phyloP scores from a whole-genome alignment of 768 basidiomycete genomes.

The Leccinum sublutescens region DNA sequence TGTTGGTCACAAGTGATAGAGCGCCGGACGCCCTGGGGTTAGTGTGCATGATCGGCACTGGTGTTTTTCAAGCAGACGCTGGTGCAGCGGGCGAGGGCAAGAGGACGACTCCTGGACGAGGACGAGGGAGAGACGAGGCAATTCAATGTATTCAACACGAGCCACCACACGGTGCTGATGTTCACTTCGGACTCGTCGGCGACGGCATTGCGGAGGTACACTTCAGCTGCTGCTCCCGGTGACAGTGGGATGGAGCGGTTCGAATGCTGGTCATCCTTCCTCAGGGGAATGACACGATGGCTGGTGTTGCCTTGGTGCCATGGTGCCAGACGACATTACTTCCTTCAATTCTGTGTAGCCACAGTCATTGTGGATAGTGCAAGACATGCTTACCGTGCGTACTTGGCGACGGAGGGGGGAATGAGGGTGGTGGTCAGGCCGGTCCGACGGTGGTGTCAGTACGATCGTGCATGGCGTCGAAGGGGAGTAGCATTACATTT shows the following conservation, averaged over 20 bases:
- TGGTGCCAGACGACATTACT: not conserved
- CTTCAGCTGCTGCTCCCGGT: not conserved
- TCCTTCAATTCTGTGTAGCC: no score
- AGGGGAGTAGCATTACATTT: no score
- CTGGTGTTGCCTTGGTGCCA: no score
- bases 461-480: no score
- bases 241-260: not conserved
- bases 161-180: not conserved
- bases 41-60: not conserved
- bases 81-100: not conserved
- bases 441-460: not conserved
- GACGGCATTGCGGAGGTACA: not conserved
- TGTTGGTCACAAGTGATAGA: constrained; percentile 41
- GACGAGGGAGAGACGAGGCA: constrained; percentile 9
- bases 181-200: not conserved
- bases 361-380: not conserved
- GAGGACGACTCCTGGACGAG: no score
- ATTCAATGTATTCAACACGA: constrained; percentile 22
- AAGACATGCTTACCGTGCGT: not conserved
- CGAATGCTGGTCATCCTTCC: not conserved
- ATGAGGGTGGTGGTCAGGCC: not conserved
- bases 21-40: constrained; percentile 43
- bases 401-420: not conserved
- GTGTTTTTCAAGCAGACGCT: not conserved
- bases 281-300: not conserved